These are phyloP conservation scores for Saccharomycopsis vini DNA, from an alignment of 805 yeast genomes.

Conservation along the genomic window DNA sequence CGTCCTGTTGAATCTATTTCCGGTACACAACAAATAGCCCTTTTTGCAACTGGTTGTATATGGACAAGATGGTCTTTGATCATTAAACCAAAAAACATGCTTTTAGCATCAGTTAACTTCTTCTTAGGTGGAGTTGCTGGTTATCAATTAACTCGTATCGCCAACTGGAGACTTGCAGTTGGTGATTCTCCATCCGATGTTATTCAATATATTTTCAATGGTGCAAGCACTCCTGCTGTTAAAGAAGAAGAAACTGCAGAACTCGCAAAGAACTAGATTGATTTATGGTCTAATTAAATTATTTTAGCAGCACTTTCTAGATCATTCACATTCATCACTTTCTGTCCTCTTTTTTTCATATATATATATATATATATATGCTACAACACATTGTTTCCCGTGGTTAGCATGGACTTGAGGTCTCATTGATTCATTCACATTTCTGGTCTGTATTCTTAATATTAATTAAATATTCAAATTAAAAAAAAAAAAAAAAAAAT, in stretches of 20 bases:
- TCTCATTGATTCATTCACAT: too few relatives aligned
- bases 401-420: too few relatives aligned
- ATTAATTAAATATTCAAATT: too few relatives aligned
- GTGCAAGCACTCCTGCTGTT: conserved; percentile 26
- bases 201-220: conserved; percentile 48
- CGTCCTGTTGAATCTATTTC: conserved; percentile 90
- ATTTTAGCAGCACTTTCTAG: too few relatives aligned
- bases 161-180: conserved; percentile 47
- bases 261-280: too few relatives aligned
- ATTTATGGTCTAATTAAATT: too few relatives aligned
- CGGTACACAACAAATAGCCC: conserved; percentile 60
- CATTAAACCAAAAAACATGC: conserved; percentile 76
- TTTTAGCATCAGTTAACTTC: conserved; percentile 89
- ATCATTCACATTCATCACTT: too few relatives aligned
- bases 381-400: too few relatives aligned
- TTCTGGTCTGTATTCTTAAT: too few relatives aligned
- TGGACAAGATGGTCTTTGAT: conserved; percentile 99
- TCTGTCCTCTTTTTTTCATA: too few relatives aligned
- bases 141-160: conserved; percentile 67
- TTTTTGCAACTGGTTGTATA: conserved; percentile 83
- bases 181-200: conserved; percentile 61
- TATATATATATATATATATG: too few relatives aligned
- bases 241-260: not conserved
- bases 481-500: too few relatives aligned
- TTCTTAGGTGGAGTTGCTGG: conserved; percentile 89